Conservation (phyloP, 108 stramenopile species). For the Ochromonas danica region DNA sequence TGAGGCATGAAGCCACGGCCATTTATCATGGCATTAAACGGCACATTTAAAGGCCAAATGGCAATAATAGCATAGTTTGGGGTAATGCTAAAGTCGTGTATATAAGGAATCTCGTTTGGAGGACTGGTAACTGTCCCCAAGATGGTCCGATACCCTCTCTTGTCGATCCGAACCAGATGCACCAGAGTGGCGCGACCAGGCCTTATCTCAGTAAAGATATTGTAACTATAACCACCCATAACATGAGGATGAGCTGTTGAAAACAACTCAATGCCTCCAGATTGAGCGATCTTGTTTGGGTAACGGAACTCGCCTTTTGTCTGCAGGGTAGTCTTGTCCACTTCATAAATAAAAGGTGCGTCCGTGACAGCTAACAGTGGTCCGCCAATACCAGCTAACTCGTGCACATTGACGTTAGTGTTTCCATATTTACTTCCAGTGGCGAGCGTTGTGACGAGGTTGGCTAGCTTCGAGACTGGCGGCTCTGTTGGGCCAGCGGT, state of each 20-base stretch:
- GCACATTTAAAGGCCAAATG: background rate
- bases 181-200: background rate
- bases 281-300: background rate
- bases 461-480: background rate
- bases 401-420: background rate
- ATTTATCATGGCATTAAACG: background rate
- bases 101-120: background rate
- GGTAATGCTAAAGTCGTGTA: background rate
- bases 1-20: background rate
- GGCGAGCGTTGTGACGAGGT: background rate
- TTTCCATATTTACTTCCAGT: background rate
- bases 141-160: background rate
- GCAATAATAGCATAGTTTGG: background rate
- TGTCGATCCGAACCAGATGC: background rate
- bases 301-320: background rate
- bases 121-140: background rate
- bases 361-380: background rate
- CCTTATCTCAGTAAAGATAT: background rate
- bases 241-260: background rate
- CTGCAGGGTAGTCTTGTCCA: background rate
- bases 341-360: background rate
- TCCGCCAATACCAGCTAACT: background rate
- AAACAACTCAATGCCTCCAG: background rate
- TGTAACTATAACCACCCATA: background rate
- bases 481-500: background rate